Base-by-base conservation (phyloP, 2,329 filamentous ascomycete genomes). In the Trichoderma sp. region DNA sequence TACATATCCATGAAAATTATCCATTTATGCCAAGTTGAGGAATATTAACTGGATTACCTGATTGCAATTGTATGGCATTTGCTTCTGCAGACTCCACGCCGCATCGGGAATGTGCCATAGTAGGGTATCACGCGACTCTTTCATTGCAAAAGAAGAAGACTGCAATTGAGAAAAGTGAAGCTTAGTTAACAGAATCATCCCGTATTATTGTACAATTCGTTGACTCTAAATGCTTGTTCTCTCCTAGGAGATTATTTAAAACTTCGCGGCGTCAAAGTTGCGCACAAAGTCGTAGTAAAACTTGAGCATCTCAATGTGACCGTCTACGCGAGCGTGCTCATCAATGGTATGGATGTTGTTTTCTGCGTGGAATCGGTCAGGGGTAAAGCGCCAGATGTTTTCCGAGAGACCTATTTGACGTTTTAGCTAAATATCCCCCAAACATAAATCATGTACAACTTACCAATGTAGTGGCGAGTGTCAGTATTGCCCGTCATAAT, bases 401-500 rank as follows among this genome's bases (percentile, higher is more conserved):
- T 67, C 33, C 19, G 70, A 71, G 14, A 70, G 66, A 0, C 43
- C 69, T 70, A 11, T 24, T 27, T 31, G 11, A 33, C 14, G 79
- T 76, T 55, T 82, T 72, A 68, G 72, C 7, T 4, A 52, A 3
- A 2, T 1, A 3, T 24, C 0, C 10, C 7, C 27, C 0, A 4
- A 5, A 14, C 16, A 52, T 33, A n/a, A 0, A 7, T 8, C 14
- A 52, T 37, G 3, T 0, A 47, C 13, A 19, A 73, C 76, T 76
- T 72, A 78, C 80, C 77, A 24, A 80, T 74, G 59, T 82, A 83
- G 69, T 82, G 81, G n/a, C 79, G 74, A 0, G 81, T 82, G 40
- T 83, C 81, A 0, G 81, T 83, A 71, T 83, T 83, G 6, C 80
- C 81, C 5, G 77, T 81, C 81, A 83, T 83, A 68, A 79, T 79